Base-by-base conservation (phyloP, 192 early-diverging fungal genomes). In the Lobosporangium transversale region DNA sequence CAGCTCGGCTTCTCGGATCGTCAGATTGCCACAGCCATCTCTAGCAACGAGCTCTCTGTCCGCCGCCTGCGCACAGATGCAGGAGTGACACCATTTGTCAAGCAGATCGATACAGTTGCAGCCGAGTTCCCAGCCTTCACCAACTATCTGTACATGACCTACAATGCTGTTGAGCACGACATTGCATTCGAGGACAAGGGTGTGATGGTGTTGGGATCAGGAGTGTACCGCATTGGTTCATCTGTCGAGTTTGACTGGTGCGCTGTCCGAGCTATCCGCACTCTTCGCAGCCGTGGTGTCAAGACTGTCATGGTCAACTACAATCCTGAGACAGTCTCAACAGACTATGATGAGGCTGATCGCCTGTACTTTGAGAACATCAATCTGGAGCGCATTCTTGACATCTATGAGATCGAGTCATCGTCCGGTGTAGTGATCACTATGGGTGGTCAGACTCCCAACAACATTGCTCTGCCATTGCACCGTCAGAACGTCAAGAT, bases 221-320 rank as follows among this genome's bases (percentile, higher is more conserved):
- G 97, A 56, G 97, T 99, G 1, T 99, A 99, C 86, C 93, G 97
- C 66, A 99, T 99, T 54, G 97, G 97, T 31, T 92, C 89, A 14
- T 97, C 94, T 62, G 95, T 98, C n/a, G 96, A 99, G 81, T 98
- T 98, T 78, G 96, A 99, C 74, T 98, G 97, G 97, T 99, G 97
- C 68, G 97, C 93, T 27, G 97, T 99, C 35, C 90, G 94, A 37
- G 94, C 94, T 44, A 97, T 99, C 58, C 94, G 96, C 57, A 94
- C 95, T 24, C 88, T 99, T 52, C 94, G 96, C 52, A 87, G 89
- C 44, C 85, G 86, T 66, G 88, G 89, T 23, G 83, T 90, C 83
- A 97, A 99, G 88, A 98, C 97, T 6, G 86, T 99, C 70, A 99
- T 99, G 97, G 85, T 99, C 69, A 99, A 99, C 89, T 99, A 98